Conservation (phyloP, 768 basidiomycete species). For the Kwoniella sp. region DNA sequence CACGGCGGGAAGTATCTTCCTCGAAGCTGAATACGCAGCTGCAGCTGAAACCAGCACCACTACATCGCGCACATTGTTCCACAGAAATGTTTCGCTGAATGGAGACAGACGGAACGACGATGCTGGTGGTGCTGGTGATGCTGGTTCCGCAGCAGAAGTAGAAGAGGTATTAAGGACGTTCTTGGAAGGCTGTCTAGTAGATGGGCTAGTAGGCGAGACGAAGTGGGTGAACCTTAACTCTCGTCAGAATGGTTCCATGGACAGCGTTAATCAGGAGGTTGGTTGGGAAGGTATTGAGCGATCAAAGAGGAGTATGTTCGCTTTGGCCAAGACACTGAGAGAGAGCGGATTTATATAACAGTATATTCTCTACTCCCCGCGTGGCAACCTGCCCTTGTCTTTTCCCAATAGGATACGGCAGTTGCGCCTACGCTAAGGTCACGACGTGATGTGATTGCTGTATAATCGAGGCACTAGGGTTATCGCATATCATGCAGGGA, state of each 20-base stretch:
- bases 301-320: constrained; percentile 17
- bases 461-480: background rate
- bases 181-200: constrained; percentile 41
- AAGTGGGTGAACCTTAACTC: constrained; percentile 11
- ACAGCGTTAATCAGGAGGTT: background rate
- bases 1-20: constrained; percentile 27
- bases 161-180: constrained; percentile 25
- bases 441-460: too few species aligned
- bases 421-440: too few species aligned
- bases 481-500: background rate
- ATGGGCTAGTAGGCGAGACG: constrained; percentile 21
- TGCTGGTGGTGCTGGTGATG: background rate
- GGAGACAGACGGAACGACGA: background rate
- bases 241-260: background rate
- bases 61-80: background rate
- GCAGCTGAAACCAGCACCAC: background rate
- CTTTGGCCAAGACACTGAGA: constrained; percentile 27
- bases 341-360: constrained; percentile 32
- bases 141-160: background rate
- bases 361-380: too few species aligned
- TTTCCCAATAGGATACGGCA: too few species aligned
- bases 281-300: constrained; percentile 31
- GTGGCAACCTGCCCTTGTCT: too few species aligned
- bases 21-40: constrained; percentile 33
- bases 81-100: background rate